These are phyloP conservation scores for Dalbergia cochinchinensis DNA, from an alignment of 306 rosid species.

Conservation along the genomic window DNA sequence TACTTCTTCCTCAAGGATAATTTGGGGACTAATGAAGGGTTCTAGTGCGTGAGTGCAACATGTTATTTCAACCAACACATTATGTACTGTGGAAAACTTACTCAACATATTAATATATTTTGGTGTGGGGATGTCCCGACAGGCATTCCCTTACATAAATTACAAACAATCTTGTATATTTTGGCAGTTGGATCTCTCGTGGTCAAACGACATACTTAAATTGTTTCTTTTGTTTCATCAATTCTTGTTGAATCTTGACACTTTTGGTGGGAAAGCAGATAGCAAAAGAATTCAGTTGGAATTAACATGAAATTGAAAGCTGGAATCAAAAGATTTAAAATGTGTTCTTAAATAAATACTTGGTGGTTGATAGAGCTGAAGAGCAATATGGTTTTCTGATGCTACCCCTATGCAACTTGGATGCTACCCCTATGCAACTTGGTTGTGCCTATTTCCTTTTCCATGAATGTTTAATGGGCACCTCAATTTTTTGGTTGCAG, in stretches of 20 bases:
- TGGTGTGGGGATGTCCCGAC: background rate
- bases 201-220: background rate
- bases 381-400: background rate
- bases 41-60: constrained; percentile 18
- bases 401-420: background rate
- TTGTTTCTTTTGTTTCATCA: background rate
- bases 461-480: constrained; percentile 12
- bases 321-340: background rate
- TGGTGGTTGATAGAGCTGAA: constrained; percentile 25
- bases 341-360: constrained; percentile 21
- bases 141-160: too few species aligned
- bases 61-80: constrained; percentile 14
- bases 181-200: background rate
- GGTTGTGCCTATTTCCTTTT: background rate
- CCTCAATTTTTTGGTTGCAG: constrained; percentile 57
- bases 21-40: background rate
- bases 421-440: background rate
- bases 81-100: background rate
- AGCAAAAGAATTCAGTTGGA: background rate
- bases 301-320: background rate
- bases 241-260: background rate
- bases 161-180: background rate
- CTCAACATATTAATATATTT: constrained; percentile 5
- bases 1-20: background rate
- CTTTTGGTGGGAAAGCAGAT: background rate